These are phyloP conservation scores for Lactarius tabidus DNA, from an alignment of 768 basidiomycete genomes.

Conservation along the genomic window DNA sequence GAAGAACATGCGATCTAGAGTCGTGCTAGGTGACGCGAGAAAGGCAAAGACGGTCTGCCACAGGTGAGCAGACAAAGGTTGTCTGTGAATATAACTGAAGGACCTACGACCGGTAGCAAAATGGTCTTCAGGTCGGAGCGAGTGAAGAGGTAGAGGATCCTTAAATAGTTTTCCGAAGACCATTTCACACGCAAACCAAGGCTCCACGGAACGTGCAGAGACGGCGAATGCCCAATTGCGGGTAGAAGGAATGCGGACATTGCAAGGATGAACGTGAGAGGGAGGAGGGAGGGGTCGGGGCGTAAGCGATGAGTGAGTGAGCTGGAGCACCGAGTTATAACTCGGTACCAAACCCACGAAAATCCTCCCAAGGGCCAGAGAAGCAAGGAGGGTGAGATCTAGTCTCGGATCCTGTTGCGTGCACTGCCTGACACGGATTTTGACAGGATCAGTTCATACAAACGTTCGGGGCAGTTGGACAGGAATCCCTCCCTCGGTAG, in stretches of 20 bases:
- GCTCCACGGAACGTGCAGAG: neutral
- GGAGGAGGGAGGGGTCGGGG: neutral
- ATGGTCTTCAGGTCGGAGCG: slow-evolving; percentile 21
- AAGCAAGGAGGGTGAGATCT: neutral
- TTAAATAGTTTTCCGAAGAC: slow-evolving; percentile 1
- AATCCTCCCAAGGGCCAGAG: neutral
- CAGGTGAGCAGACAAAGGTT: neutral
- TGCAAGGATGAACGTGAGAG: neutral
- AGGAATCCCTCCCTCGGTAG: too few relatives aligned
- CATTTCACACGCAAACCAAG: neutral
- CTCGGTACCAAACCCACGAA: neutral
- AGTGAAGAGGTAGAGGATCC: slow-evolving; percentile 19
- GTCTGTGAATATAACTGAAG: neutral
- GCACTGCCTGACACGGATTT: too few relatives aligned
- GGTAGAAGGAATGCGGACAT: neutral
- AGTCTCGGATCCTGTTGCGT: too few relatives aligned
- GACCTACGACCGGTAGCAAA: slow-evolving; percentile 12
- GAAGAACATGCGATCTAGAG: neutral
- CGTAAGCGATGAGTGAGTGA: neutral
- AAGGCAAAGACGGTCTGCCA: slow-evolving; percentile 17
- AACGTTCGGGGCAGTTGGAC: neutral
- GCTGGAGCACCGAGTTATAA: neutral
- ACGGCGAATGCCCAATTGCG: neutral
- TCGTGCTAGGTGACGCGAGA: slow-evolving; percentile 7
- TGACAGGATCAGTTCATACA: neutral